phyloP scores from a whole-genome alignment of 2,329 filamentous ascomycete genomes.

The Verticillium zaregamsianum region DNA sequence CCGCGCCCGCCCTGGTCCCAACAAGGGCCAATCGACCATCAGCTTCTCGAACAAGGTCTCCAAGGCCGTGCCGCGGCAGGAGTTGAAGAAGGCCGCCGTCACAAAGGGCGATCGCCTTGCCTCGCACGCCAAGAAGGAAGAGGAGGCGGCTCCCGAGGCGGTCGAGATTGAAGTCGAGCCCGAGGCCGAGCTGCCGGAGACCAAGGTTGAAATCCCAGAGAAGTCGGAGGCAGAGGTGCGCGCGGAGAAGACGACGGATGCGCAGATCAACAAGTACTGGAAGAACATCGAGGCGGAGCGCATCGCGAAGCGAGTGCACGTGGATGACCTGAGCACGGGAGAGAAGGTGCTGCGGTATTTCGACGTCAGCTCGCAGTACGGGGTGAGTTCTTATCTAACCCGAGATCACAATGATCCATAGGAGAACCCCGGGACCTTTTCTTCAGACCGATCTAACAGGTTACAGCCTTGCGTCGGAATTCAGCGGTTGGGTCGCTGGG shows the following conservation, averaged over 20 bases:
- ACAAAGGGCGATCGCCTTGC: conserved; percentile 21
- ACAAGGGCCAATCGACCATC: conserved; percentile 49
- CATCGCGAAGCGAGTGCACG: conserved; percentile 70
- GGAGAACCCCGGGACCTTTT: too few relatives aligned
- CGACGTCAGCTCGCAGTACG: conserved; percentile 87
- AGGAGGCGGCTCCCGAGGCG: conserved; percentile 14
- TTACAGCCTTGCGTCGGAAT: conserved; percentile 83
- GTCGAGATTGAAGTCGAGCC: conserved; percentile 15
- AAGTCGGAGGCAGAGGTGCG: conserved; percentile 48
- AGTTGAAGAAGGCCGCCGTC: conserved; percentile 39
- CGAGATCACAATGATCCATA: neutral
- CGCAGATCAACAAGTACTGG: conserved; percentile 77
- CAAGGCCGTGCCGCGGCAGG: conserved; percentile 42
- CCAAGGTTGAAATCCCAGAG: conserved; percentile 21
- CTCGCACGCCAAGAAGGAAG: conserved; percentile 25
- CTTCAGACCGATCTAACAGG: neutral
- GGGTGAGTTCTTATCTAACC: conserved; percentile 56
- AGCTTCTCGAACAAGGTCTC: conserved; percentile 56
- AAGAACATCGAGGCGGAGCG: conserved; percentile 63
- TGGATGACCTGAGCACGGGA: conserved; percentile 63
- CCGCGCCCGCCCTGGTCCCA: conserved; percentile 27
- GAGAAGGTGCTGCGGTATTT: conserved; percentile 92
- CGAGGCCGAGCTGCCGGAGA: conserved; percentile 16
- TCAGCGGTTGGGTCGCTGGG: conserved; percentile 77
- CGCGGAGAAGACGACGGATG: conserved; percentile 62